Evolutionary conservation across 108 stramenopile genomes (phyloP), one percentile per base, ranked within the genome.

Genomic region (Skeletonema marinoi): DNA sequence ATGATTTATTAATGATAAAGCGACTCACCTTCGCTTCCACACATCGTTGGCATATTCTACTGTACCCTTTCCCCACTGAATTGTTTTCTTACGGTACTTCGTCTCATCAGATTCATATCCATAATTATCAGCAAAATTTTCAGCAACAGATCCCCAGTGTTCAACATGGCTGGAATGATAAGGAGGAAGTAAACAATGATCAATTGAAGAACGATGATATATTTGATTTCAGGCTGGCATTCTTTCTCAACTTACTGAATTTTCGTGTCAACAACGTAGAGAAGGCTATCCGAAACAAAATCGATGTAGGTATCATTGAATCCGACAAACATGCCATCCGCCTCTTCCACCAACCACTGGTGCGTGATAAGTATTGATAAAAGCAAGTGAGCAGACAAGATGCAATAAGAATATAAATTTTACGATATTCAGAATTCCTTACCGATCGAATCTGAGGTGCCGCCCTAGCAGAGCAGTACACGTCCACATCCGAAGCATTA

Each of bases 371-470:
- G 14, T 16, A n/a, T 12, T 41, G 39, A 41, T 11, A 1, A 46
- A 46, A 46, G 0, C 1, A 46, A 46, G 16, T 46, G 44, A 46
- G 44, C 16, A 46, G 25, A 25, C 25, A 25, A 25, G 25, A 25
- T 25, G 25, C 25, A n/a, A 4, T 8, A 17, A 63, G 6, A 32
- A 38, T 36, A 29, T 32, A 63, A 63, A 2, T 7, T 5, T 19
- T 51, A 6, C 17, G 17, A 25, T 25, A 25, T 25, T 19, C 21
- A 63, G 38, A 30, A 3, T 41, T 41, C 39, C 67, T 59, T 61
- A 68, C 67, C 68, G 76, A 77, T 33, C 76, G 76, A 13, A 77
- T 70, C 30, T 32, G 60, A 8, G 76, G 76, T 36, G 76, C 76
- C 5, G 62, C 67, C 54, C 12, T 32, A 1, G 76, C 76, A 25